These are phyloP conservation scores for Tulasnella sp. DNA, from an alignment of 768 basidiomycete species.

Conservation along the genomic window DNA sequence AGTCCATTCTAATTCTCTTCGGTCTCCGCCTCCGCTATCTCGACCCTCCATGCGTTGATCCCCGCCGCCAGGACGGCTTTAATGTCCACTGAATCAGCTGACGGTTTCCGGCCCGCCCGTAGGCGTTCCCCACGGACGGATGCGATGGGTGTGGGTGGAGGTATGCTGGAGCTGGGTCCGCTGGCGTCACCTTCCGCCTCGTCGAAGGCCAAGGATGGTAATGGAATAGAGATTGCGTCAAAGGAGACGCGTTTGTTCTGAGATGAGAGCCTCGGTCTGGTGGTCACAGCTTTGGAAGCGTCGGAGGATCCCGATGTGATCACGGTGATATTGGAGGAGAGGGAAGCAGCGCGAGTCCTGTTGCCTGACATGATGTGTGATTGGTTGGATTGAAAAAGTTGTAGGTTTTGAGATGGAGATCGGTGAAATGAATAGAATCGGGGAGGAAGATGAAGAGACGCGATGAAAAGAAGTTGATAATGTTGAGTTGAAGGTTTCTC, in stretches of 20 bases:
- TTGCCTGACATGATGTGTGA: not conserved
- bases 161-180: not conserved
- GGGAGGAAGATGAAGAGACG: not conserved
- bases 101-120: not conserved
- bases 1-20: too few species aligned
- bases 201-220: not conserved
- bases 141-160: not conserved
- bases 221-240: constrained; percentile 6
- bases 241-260: constrained; percentile 13
- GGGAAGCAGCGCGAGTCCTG: not conserved
- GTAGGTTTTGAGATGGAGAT: not conserved
- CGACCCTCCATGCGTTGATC: constrained; percentile 11
- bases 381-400: not conserved
- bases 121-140: not conserved
- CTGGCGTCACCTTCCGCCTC: not conserved
- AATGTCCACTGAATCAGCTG: constrained; percentile 10
- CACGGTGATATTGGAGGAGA: not conserved
- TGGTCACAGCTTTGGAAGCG: not conserved
- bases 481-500: too few species aligned
- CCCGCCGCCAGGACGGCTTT: constrained; percentile 10
- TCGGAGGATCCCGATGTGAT: not conserved
- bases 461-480: too few species aligned
- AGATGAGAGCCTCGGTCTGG: constrained; percentile 1
- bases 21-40: not conserved
- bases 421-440: not conserved